Base-by-base conservation (phyloP, 106 monocot genomes). In the Hemerocallis citrina region DNA sequence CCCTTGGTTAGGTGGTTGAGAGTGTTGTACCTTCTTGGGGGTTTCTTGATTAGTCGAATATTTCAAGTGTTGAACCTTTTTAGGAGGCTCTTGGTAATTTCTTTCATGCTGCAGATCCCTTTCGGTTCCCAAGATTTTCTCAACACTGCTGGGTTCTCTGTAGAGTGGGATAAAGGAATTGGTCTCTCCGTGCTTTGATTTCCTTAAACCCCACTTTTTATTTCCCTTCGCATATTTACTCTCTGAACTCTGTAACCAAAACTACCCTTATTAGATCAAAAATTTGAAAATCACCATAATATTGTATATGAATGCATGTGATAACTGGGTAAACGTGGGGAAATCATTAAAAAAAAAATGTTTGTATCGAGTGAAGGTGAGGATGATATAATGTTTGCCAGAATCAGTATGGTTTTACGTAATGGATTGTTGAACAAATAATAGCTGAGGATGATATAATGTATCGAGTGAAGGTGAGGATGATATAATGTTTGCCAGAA, bases 131-230 rank as follows among this genome's bases (percentile, higher is more conserved):
- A 89, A 49, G 28, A 95, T 95, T 62, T 89, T 73, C 45, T 95
- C 94, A 51, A 89, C 77, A 65, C 89, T 89, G 76, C 89, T 95
- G 41, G 86, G 83, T 47, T 81, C 75, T 59, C 78, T 70, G 35
- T 71, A 59, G 30, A 83, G 72, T 10, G 82, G 75, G 55, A 83
- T 65, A 57, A 82, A 75, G 46, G 92, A 70, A 68, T 62, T 84
- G 46, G 62, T 39, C 28, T 81, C 85, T 34, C 65, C 71, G 68
- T 81, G 58, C 35, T 48, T 74, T 39, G 68, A 59, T 68, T 61
- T 74, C 28, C 72, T 69, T 63, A 63, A 46, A 1, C 64, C 78
- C 78, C 75, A 77, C 54, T 57, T 79, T 65, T 72, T 86, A 66
- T 89, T 85, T 68, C 89, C 72, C 57, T 50, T 79, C 23, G 38